A percentile compares a stretch with the other conserved stretches of the same genome.
These are phyloP conservation scores for Vitis labrusca DNA, from an alignment of 164 flowering plant genomes.

Conservation along the genomic window DNA sequence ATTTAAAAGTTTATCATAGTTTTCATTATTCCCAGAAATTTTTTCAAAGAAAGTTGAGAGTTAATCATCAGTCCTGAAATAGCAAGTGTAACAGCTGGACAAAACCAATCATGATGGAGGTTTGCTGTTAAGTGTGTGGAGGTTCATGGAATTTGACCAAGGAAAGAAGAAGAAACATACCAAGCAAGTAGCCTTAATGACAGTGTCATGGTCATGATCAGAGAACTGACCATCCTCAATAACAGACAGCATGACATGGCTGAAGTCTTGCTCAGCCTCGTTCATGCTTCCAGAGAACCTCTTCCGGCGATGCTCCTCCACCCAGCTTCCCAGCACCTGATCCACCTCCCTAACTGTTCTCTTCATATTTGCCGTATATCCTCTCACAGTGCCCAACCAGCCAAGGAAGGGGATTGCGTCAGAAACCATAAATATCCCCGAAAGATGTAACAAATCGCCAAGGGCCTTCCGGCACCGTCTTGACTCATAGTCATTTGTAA, in stretches of 20 bases:
- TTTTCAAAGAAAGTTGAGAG: too few species aligned
- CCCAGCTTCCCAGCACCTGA: neutral
- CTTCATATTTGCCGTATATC: slow-evolving; percentile 7
- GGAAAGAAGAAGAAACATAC: neutral
- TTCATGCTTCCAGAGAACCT: neutral
- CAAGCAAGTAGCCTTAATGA: slow-evolving; percentile 21
- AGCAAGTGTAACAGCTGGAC: too few species aligned
- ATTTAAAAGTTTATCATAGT: too few species aligned
- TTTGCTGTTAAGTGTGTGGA: too few species aligned
- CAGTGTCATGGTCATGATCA: slow-evolving; percentile 4
- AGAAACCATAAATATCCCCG: neutral
- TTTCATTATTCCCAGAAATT: too few species aligned
- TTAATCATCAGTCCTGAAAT: too few species aligned
- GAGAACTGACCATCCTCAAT: slow-evolving; percentile 2
- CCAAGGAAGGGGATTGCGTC: slow-evolving; percentile 9
- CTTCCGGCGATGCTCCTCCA: slow-evolving; percentile 1
- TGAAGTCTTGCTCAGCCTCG: neutral
- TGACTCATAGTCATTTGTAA: too few species aligned
- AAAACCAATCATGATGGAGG: too few species aligned
- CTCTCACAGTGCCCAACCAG: slow-evolving; percentile 1
- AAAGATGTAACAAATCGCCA: too few species aligned
- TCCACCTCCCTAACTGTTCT: slow-evolving; percentile 13
- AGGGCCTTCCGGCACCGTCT: too few species aligned
- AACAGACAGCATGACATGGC: slow-evolving; percentile 16
- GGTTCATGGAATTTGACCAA: too few species aligned